Evolutionary conservation across 768 basidiomycete species (phyloP).

Genomic region (Mycena latifolia): DNA sequence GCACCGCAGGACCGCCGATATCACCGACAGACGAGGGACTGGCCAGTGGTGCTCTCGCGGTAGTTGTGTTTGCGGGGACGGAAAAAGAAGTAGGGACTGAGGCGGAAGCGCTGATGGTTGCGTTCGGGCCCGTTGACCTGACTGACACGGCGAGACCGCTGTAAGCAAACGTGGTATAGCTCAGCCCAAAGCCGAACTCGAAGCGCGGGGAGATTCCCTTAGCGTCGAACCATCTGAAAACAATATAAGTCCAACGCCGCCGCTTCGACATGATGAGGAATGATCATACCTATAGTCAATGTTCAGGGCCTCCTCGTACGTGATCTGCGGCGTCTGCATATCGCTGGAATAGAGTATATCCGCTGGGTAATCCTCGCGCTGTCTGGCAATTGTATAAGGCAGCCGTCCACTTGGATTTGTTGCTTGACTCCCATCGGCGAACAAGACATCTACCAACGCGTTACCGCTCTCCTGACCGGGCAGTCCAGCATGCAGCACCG

Average conservation of each 20-base stretch:
- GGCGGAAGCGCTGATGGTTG: too few relatives aligned
- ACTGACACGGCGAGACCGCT: slow-evolving; percentile 37
- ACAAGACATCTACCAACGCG: slow-evolving; percentile 69
- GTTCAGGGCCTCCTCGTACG: slow-evolving; percentile 28
- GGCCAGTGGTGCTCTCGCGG: slow-evolving; percentile 1
- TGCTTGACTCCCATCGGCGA: slow-evolving; percentile 53
- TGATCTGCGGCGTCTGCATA: slow-evolving; percentile 19
- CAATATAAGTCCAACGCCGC: too few relatives aligned
- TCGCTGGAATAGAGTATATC: slow-evolving; percentile 21
- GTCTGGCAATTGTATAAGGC: slow-evolving; percentile 69
- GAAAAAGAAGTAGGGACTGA: too few relatives aligned
- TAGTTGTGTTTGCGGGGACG: background rate
- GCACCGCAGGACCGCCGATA: slow-evolving; percentile 29
- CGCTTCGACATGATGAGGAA: too few relatives aligned
- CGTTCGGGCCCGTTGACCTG: too few relatives aligned
- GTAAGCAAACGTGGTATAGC: slow-evolving; percentile 59
- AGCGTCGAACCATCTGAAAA: slow-evolving; percentile 48
- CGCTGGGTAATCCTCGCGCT: slow-evolving; percentile 59
- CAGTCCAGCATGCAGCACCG: slow-evolving; percentile 56
- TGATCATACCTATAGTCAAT: slow-evolving; percentile 52
- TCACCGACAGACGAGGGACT: slow-evolving; percentile 28
- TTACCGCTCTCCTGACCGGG: slow-evolving; percentile 73
- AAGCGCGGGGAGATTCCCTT: slow-evolving; percentile 36
- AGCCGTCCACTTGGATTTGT: slow-evolving; percentile 64
- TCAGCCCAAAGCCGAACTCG: slow-evolving; percentile 53